A percentile compares a stretch with the other conserved stretches of the same genome.
Evolutionary conservation across 2,329 filamentous ascomycete genomes (phyloP).

Genomic region (Aspergillus versicolor): DNA sequence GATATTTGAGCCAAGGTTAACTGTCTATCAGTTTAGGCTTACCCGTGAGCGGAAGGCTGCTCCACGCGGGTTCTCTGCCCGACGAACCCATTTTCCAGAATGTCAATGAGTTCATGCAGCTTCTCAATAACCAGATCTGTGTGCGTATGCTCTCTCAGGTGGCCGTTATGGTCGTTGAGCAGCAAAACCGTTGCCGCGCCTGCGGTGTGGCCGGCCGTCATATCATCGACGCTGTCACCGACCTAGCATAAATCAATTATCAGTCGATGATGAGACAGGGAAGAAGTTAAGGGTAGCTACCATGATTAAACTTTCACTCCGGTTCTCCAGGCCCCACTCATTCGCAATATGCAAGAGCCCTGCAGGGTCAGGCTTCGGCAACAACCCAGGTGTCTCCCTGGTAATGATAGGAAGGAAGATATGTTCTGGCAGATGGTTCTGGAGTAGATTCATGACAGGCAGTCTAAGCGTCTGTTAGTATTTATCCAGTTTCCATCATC

Average conservation of each 20-base stretch:
- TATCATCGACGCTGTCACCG: constrained; percentile 86
- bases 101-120: constrained; percentile 72
- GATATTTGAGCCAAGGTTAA: not conserved
- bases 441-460: constrained; percentile 51
- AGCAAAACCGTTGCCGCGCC: constrained; percentile 90
- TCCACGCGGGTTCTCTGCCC: constrained; percentile 40
- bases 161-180: constrained; percentile 74
- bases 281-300: constrained; percentile 18
- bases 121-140: constrained; percentile 72
- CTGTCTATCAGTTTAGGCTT: constrained; percentile 5
- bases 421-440: constrained; percentile 68
- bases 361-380: constrained; percentile 82
- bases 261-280: not conserved
- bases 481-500: not conserved
- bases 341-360: constrained; percentile 83
- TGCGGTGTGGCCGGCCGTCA: constrained; percentile 78
- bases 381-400: constrained; percentile 65
- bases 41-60: constrained; percentile 8
- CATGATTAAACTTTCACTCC: constrained; percentile 43
- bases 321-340: constrained; percentile 64
- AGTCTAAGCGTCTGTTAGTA: constrained; percentile 25
- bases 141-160: constrained; percentile 68
- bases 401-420: constrained; percentile 79
- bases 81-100: constrained; percentile 74
- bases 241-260: constrained; percentile 33